phyloP scores from a whole-genome alignment of 352 stramenopile species.

The Phytophthora sansomeana region DNA sequence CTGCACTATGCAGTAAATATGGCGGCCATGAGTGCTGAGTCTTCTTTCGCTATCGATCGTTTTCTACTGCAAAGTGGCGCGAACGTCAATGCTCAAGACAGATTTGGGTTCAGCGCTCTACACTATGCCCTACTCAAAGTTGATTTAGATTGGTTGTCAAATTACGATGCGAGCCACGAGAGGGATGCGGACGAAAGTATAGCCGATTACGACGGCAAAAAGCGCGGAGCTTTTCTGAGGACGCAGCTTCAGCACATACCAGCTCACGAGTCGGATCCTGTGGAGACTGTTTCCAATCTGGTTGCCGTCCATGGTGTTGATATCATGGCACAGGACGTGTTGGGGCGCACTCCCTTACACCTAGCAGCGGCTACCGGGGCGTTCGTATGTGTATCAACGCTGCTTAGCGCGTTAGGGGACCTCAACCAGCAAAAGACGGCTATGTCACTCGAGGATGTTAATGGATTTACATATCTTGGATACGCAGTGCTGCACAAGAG shows the following conservation, averaged over 20 bases:
- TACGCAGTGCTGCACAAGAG: conserved; percentile 64
- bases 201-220: conserved; percentile 56
- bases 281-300: conserved; percentile 82
- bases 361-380: conserved; percentile 73
- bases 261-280: conserved; percentile 58
- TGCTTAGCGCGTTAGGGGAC: conserved; percentile 47
- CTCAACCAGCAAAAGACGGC: conserved; percentile 29
- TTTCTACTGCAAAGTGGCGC: conserved; percentile 69
- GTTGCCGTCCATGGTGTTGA: conserved; percentile 55
- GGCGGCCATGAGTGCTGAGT: conserved; percentile 68
- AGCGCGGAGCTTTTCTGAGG: conserved; percentile 49
- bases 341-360: conserved; percentile 71
- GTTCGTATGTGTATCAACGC: conserved; percentile 76
- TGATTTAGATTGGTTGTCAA: conserved; percentile 64
- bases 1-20: conserved; percentile 82
- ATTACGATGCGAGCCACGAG: conserved; percentile 51
- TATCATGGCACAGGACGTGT: conserved; percentile 44
- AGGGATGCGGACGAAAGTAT: conserved; percentile 31
- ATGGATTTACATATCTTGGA: conserved; percentile 64
- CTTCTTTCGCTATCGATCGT: conserved; percentile 82
- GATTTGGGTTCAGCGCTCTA: conserved; percentile 61
- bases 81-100: conserved; percentile 58
- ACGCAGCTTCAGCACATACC: conserved; percentile 54
- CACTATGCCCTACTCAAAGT: conserved; percentile 82
- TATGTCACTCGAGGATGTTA: conserved; percentile 52